Conservation (phyloP, 1,284 basidiomycete species). For the Tilletia caries region DNA sequence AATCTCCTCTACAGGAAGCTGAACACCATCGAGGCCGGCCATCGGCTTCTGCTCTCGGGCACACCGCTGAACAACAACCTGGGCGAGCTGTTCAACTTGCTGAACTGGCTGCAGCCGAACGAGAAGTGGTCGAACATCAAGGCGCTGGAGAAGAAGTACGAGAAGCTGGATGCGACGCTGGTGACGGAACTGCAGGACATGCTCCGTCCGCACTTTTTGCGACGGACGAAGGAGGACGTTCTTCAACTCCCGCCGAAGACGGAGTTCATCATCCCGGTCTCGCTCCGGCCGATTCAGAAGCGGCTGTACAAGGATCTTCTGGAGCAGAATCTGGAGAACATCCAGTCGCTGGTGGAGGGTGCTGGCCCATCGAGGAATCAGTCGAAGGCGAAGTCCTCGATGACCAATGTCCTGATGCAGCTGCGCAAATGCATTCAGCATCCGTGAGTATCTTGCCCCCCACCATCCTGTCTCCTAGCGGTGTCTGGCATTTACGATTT, state of each 20-base stretch:
- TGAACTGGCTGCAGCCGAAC: constrained; percentile 34
- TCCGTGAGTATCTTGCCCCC: constrained; percentile 17
- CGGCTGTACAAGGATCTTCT: constrained; percentile 68
- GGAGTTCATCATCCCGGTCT: constrained; percentile 78
- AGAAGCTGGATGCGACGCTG: constrained; percentile 40
- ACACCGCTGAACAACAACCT: constrained; percentile 97
- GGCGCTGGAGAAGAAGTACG: constrained; percentile 30
- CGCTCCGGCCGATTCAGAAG: constrained; percentile 82
- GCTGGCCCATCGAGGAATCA: constrained; percentile 11
- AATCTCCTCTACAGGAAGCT: constrained; percentile 78
- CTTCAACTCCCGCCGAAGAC: constrained; percentile 82
- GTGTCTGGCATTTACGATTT: no score
- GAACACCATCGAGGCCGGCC: constrained; percentile 71
- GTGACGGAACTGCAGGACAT: constrained; percentile 68
- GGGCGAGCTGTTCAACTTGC: constrained; percentile 61
- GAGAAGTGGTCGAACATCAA: constrained; percentile 35
- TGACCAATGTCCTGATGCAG: constrained; percentile 44
- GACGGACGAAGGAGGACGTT: constrained; percentile 87
- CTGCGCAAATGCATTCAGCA: constrained; percentile 47
- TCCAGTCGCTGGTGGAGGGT: constrained; percentile 30
- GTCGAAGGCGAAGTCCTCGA: constrained; percentile 14
- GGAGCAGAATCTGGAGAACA: constrained; percentile 37
- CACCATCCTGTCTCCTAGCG: background rate
- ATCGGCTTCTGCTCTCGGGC: constrained; percentile 86
- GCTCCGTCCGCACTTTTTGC: constrained; percentile 85